Evolutionary conservation across 2,329 filamentous ascomycete genomes (phyloP).

Genomic region (Beauveria rudraprayagi): DNA sequence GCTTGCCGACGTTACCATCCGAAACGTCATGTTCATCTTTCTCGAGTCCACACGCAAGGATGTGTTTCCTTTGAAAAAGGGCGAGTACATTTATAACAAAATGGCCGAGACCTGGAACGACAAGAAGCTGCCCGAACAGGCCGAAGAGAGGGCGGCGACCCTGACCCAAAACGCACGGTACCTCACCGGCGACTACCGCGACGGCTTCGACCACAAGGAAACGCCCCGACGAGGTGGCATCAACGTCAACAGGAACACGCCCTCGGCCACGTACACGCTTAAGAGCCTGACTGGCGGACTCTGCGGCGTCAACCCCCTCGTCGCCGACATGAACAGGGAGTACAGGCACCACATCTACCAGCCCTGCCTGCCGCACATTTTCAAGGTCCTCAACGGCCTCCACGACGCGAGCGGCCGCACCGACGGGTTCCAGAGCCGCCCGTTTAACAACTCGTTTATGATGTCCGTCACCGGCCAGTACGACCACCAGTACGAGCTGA

Average conservation of each 20-base stretch:
- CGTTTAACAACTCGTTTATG: conserved; percentile 26
- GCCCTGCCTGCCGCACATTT: conserved; percentile 33
- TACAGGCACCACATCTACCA: conserved; percentile 34
- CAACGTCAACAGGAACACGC: conserved; percentile 32
- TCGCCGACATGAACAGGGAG: conserved; percentile 35
- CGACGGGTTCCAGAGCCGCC: conserved; percentile 18
- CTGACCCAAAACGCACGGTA: conserved; percentile 26
- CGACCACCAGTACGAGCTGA: conserved; percentile 25
- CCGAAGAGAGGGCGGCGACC: conserved; percentile 19
- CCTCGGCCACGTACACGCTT: conserved; percentile 34
- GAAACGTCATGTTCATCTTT: conserved; percentile 34
- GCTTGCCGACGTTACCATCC: conserved; percentile 27
- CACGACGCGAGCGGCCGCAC: conserved; percentile 9
- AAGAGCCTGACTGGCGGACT: conserved; percentile 34
- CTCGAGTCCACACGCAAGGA: conserved; percentile 37
- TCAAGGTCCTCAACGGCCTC: conserved; percentile 25
- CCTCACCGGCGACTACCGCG: conserved; percentile 29
- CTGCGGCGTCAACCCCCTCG: conserved; percentile 32
- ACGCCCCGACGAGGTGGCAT: conserved; percentile 27
- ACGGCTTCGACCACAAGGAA: conserved; percentile 22
- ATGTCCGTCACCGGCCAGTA: conserved; percentile 26
- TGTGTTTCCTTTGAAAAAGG: conserved; percentile 37
- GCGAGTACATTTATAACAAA: conserved; percentile 29
- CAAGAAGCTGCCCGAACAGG: conserved; percentile 24
- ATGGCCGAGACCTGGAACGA: conserved; percentile 25